A percentile compares a stretch with the other conserved stretches of the same genome.
These are phyloP conservation scores for Thuidium tamariscinum DNA, from an alignment of 225 moss, liverwort and hornwort genomes.

Conservation along the genomic window DNA sequence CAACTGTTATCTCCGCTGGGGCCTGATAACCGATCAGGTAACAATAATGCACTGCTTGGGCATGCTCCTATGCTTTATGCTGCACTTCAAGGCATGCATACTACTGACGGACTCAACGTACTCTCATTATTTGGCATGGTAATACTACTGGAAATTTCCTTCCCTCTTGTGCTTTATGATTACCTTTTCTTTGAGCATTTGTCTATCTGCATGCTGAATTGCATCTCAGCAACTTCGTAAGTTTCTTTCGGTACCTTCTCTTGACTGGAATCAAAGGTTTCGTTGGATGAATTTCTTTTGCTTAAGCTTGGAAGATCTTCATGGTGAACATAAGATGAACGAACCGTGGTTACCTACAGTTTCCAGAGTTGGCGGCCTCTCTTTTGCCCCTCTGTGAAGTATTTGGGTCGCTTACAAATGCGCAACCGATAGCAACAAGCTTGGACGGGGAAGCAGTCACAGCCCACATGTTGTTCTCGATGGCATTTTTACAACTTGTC, in stretches of 20 bases:
- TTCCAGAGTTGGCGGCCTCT: constrained; percentile 85
- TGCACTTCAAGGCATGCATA: constrained; percentile 59
- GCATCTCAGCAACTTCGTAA: background rate
- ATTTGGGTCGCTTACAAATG: constrained; percentile 68
- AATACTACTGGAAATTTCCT: background rate
- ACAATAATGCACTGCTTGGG: constrained; percentile 38
- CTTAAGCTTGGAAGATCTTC: background rate
- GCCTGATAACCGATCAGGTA: constrained; percentile 55
- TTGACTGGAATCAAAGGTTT: background rate
- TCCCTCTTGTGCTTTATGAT: background rate
- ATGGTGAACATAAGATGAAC: background rate
- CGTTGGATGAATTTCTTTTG: background rate
- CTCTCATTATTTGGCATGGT: constrained; percentile 90
- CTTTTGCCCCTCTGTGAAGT: constrained; percentile 90
- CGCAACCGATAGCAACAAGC: constrained; percentile 35
- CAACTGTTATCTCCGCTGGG: constrained; percentile 76
- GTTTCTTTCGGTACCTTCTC: background rate
- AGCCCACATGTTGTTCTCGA: constrained; percentile 61
- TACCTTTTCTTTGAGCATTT: background rate
- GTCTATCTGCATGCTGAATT: background rate
- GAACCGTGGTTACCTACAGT: constrained; percentile 32
- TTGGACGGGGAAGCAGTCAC: constrained; percentile 58
- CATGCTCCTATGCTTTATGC: constrained; percentile 75
- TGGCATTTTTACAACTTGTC: constrained; percentile 65
- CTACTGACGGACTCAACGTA: constrained; percentile 60